Conservation (phyloP, 129 eudicot species). For the Artemisia tridentata region DNA sequence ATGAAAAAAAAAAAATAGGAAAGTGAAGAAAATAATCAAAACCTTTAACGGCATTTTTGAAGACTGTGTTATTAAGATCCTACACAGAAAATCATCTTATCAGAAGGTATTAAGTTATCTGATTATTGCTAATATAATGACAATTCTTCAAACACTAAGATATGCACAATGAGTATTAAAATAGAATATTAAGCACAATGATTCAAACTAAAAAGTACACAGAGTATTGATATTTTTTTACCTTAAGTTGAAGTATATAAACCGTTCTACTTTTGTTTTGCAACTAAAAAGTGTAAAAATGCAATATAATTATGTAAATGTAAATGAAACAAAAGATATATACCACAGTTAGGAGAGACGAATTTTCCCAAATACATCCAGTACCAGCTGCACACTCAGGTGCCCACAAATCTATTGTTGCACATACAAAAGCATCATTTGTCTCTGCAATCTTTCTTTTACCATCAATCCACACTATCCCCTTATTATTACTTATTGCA, state of each 20-base stretch:
- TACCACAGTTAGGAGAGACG: conserved; percentile 90
- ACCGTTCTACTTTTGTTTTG: too few species aligned
- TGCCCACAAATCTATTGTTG: conserved; percentile 98
- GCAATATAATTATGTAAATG: too few species aligned
- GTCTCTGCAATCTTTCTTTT: conserved; percentile 43
- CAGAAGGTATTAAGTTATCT: background rate
- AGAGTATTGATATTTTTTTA: too few species aligned
- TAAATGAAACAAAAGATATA: too few species aligned
- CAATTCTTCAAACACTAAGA: background rate
- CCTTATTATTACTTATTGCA: conserved; percentile 35
- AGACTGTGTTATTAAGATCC: conserved; percentile 63
- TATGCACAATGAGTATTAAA: too few species aligned
- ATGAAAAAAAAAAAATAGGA: background rate
- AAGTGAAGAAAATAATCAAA: background rate
- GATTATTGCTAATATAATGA: background rate
- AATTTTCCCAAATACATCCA: conserved; percentile 65
- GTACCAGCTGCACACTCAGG: conserved; percentile 83
- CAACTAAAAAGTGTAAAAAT: too few species aligned
- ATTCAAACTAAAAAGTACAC: too few species aligned
- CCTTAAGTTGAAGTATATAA: too few species aligned
- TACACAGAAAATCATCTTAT: conserved; percentile 30
- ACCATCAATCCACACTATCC: conserved; percentile 50
- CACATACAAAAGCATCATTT: conserved; percentile 68
- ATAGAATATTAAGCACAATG: too few species aligned
- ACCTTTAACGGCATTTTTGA: conserved; percentile 78